These are phyloP conservation scores for Arachis monticola DNA, from an alignment of 331 rosid species.

Conservation along the genomic window DNA sequence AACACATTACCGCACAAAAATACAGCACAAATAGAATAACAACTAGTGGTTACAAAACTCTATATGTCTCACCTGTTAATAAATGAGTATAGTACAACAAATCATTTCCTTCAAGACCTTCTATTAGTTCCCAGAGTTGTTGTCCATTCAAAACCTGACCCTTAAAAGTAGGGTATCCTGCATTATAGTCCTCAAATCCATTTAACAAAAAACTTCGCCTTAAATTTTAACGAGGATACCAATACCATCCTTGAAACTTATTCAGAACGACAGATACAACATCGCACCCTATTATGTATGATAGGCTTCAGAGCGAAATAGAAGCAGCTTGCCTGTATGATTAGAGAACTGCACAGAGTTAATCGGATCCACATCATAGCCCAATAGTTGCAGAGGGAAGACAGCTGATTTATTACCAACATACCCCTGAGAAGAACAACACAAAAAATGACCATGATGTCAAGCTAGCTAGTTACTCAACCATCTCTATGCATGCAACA, in stretches of 20 bases:
- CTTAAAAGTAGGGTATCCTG: slow-evolving; percentile 90
- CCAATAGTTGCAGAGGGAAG: slow-evolving; percentile 82
- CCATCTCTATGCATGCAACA: slow-evolving; percentile 28
- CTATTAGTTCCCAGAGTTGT: slow-evolving; percentile 77
- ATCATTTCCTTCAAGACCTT: slow-evolving; percentile 83
- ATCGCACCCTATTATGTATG: slow-evolving; percentile 48
- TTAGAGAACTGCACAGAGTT: slow-evolving; percentile 92
- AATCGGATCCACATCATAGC: slow-evolving; percentile 93
- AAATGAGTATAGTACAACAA: slow-evolving; percentile 83
- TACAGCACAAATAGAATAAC: slow-evolving; percentile 8
- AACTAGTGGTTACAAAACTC: background rate
- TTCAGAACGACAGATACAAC: slow-evolving; percentile 41
- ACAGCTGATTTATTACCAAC: slow-evolving; percentile 93
- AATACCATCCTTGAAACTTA: slow-evolving; percentile 37
- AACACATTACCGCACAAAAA: background rate
- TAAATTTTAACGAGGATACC: slow-evolving; percentile 33
- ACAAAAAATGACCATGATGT: slow-evolving; percentile 5
- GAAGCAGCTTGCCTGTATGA: slow-evolving; percentile 89
- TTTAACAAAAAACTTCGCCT: slow-evolving; percentile 6
- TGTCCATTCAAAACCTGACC: slow-evolving; percentile 90
- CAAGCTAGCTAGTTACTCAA: slow-evolving; percentile 21
- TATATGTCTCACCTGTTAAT: slow-evolving; percentile 65
- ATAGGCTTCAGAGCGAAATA: slow-evolving; percentile 52
- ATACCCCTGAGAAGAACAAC: slow-evolving; percentile 62
- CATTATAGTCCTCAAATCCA: slow-evolving; percentile 40